Base-by-base conservation (phyloP, 2,329 filamentous ascomycete species). In the Phoma sp. region DNA sequence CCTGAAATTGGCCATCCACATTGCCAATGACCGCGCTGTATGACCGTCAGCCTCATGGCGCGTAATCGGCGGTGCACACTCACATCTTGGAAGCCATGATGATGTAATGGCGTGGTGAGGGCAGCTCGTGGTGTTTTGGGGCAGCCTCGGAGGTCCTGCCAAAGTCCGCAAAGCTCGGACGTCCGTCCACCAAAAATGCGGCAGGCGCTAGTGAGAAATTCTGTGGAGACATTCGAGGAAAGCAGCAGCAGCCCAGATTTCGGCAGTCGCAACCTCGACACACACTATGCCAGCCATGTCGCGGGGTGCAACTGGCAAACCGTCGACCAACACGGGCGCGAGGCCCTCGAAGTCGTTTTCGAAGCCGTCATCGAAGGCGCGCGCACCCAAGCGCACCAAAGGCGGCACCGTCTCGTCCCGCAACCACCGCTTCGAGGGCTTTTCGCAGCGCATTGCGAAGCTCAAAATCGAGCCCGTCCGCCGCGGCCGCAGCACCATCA, bases 401-500 rank as follows among this genome's bases (percentile, higher is more conserved):
- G 83, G 83, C 57, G 83, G 83, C 61, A 96, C 91, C 21, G 81
- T 82, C 43, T 90, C 92, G 64, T 87, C 88, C 58, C 93, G 91
- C 71, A 89, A 91, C 46, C 91, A 97, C 77, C 85, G 91, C 73
- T 98, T 92, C 85, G 90, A 97, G 78, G 89, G 91, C 59, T 98
- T 98, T 78, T 91, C 89, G 55, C 85, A 88, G 71, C 95, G 96
- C 75, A 91, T 98, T 74, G 86, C 91, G 60, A 95, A 93, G 75
- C 85, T 98, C 71, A 95, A 91, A 77, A 88, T 99, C 78, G 93
- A 99, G 69, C 95, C 95, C 38, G 84, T 99, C 64, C 92, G 95
- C 76, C 89, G 89, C 77, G 89, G 96, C 67, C 91, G 92, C 76
- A 89, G 89, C 73, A 85, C 96, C 78, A 87, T 90, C 68, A 87